Percentiles rank a stretch among this genome's conserved stretches.
Conservation (phyloP, 2,329 filamentous ascomycete species). For the Fusarium goolgardi region DNA sequence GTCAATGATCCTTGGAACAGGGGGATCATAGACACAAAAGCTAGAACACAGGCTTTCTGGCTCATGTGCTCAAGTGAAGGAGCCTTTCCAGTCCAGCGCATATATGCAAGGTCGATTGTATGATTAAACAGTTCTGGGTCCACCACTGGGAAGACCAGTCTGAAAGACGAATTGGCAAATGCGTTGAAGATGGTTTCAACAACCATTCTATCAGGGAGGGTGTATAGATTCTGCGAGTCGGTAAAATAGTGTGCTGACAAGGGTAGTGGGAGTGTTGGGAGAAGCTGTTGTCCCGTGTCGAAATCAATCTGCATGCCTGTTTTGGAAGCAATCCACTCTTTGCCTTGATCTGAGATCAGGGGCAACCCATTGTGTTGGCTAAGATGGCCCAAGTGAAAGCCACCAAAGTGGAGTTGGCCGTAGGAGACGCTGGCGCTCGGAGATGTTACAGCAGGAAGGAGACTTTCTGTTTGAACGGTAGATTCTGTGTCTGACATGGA, state of each 20-base stretch:
- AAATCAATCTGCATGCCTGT: constrained; percentile 32
- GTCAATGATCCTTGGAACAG: constrained; percentile 34
- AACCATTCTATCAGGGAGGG: constrained; percentile 41
- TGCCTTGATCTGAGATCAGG: constrained; percentile 37
- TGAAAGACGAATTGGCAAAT: constrained; percentile 52
- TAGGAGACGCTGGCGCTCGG: constrained; percentile 32
- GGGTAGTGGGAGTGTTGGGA: background rate
- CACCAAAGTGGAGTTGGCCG: constrained; percentile 43
- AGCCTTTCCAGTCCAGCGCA: constrained; percentile 24
- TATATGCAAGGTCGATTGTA: constrained; percentile 60
- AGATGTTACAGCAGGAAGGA: constrained; percentile 16
- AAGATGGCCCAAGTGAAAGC: constrained; percentile 42
- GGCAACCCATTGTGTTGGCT: constrained; percentile 44
- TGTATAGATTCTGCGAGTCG: constrained; percentile 11
- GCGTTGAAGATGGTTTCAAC: constrained; percentile 44
- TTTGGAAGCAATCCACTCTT: constrained; percentile 35
- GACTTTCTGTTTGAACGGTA: background rate
- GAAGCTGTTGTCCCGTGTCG: background rate
- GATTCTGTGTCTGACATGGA: constrained; percentile 1
- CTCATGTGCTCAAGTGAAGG: constrained; percentile 47
- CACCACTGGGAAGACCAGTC: constrained; percentile 61
- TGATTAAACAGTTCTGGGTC: constrained; percentile 60
- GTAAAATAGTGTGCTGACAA: constrained; percentile 2
- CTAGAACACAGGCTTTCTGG: constrained; percentile 60
- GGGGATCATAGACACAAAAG: constrained; percentile 57